Evolutionary conservation across 306 rosid genomes (phyloP).

Genomic region (Prinsepia uniflora): DNA sequence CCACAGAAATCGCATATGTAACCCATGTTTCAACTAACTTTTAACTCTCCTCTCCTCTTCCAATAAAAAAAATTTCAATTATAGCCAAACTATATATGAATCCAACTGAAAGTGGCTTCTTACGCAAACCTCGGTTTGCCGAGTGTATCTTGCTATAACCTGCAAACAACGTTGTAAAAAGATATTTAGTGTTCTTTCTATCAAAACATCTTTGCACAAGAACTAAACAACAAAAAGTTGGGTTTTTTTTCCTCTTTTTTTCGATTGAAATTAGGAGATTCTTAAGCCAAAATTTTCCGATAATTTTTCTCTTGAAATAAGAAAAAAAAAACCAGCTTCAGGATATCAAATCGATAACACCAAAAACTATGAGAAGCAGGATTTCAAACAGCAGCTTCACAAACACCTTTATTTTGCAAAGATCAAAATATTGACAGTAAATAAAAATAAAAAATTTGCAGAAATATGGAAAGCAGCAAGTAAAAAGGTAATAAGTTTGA

Average conservation of each 20-base stretch:
- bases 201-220: slow-evolving; percentile 5
- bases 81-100: slow-evolving; percentile 16
- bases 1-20: slow-evolving; percentile 85
- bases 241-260: not conserved
- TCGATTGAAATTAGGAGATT: not conserved
- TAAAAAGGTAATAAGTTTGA: not conserved
- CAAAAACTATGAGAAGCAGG: not conserved
- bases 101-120: slow-evolving; percentile 26
- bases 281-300: not conserved
- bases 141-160: slow-evolving; percentile 25
- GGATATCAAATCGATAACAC: not conserved
- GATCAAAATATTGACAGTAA: not conserved
- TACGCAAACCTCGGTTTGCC: slow-evolving; percentile 17
- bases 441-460: slow-evolving; percentile 6
- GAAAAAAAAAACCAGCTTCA: not conserved
- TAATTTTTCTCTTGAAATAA: not conserved
- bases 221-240: not conserved
- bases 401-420: not conserved
- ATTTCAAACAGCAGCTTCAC: slow-evolving; percentile 2
- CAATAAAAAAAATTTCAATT: slow-evolving; percentile 27
- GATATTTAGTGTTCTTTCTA: slow-evolving; percentile 30
- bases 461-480: not conserved
- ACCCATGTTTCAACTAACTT: slow-evolving; percentile 59
- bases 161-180: slow-evolving; percentile 16
- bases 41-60: slow-evolving; percentile 9